Percentiles rank a stretch among this genome's conserved stretches.
These are phyloP conservation scores for Anethum foeniculum DNA, from an alignment of 140 eudicot species.

Conservation along the genomic window DNA sequence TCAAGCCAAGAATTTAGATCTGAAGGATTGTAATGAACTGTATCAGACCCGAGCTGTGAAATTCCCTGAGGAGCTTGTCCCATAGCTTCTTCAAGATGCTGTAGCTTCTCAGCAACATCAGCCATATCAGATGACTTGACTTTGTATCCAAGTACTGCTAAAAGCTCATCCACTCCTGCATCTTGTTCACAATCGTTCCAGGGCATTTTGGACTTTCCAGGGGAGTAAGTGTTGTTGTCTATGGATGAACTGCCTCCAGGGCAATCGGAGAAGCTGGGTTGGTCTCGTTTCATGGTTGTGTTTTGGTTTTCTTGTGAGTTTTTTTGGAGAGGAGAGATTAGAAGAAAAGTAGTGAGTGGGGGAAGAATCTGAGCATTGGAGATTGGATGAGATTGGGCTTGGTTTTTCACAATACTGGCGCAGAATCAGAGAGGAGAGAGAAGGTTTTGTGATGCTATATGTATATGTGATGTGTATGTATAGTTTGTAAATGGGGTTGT, in stretches of 20 bases:
- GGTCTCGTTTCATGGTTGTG: conserved; percentile 29
- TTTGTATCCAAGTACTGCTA: conserved; percentile 68
- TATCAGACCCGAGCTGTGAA: conserved; percentile 46
- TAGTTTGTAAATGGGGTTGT: background rate
- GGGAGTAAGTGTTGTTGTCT: background rate
- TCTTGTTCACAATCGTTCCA: conserved; percentile 37
- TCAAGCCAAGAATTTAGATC: conserved; percentile 74
- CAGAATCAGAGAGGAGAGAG: conserved; percentile 14
- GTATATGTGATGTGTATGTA: background rate
- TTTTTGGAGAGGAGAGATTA: background rate
- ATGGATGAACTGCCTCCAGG: conserved; percentile 15
- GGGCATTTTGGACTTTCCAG: conserved; percentile 29
- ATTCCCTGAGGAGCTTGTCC: conserved; percentile 35
- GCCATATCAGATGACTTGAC: conserved; percentile 70
- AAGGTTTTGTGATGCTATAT: background rate
- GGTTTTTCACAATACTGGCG: conserved; percentile 20
- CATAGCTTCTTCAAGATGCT: conserved; percentile 56
- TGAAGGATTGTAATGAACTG: conserved; percentile 70
- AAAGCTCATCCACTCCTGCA: conserved; percentile 59
- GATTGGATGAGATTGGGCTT: conserved; percentile 30
- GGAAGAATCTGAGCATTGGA: conserved; percentile 34
- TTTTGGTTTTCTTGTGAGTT: background rate
- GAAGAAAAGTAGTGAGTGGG: conserved; percentile 8
- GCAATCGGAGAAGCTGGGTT: conserved; percentile 10
- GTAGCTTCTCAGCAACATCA: conserved; percentile 67